Evolutionary conservation across 371 early-diverging fungal species (phyloP), one percentile per base, ranked within the genome.

Genomic region (Catenaria anguillulae): DNA sequence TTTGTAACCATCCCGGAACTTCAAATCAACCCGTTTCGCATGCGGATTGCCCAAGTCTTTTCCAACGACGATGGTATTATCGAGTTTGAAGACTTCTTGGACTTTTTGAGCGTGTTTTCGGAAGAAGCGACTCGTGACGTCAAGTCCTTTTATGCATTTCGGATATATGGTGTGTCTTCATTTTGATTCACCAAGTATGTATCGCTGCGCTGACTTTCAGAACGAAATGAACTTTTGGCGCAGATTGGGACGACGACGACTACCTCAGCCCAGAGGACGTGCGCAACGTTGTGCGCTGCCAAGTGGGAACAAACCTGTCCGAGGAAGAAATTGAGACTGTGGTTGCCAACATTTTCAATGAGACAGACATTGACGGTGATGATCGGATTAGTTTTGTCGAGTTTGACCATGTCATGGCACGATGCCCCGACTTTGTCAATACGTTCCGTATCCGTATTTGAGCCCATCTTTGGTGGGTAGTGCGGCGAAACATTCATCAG

Each of bases 331-430:
- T 64, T 24, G 50, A 62, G 21, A n/a, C 33, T 17, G 31, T 64
- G 10, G 48, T 62, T 21, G 31, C 45, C 31, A 63, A 63, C 33
- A 45, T 46, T 21, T 60, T 64, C 17, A 54, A 5, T 19, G 64
- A 64, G 50, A 24, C 55, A 15, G 64, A 64, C 50, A 64, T 64
- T 33, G 64, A 64, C 63, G 64, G 64, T 63, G 64, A 64, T 33
- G 45, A 62, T 1, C 23, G 31, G 33, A 35, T 64, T 21, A 40
- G 42, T 15, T 63, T 55, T 52, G 64, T 64, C 26, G 64, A 64
- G 56, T 64, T 64, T 54, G 64, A 64, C 31, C 64, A 64, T 33
- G 42, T 64, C 33, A 55, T 64, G n/a, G 37, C 64, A 4, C 64
- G 64, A 15, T 63, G 35, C 6, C 63, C 64, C 13, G 64, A 64